Conservation (phyloP, 176 grass and related monocot species). For the Luzula sylvatica region DNA sequence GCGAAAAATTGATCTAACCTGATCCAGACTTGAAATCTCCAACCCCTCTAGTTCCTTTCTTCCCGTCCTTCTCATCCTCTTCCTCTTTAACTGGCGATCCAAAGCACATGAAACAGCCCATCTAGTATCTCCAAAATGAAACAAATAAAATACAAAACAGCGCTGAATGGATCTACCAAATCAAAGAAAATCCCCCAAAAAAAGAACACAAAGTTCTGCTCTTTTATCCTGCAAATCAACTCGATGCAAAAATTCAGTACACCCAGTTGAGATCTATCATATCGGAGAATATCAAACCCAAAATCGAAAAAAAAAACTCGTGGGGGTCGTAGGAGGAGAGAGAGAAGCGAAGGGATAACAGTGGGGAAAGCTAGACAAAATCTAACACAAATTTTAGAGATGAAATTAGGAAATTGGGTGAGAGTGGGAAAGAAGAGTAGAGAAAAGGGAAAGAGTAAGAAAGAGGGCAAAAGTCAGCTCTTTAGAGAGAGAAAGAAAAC, state of each 20-base stretch:
- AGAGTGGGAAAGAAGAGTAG: conserved; percentile 29
- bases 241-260: not conserved
- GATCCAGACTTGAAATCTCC: conserved; percentile 39
- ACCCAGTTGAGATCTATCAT: conserved; percentile 1
- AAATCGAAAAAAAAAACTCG: not conserved
- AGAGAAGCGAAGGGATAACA: conserved; percentile 7
- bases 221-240: conserved; percentile 23
- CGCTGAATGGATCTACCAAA: conserved; percentile 12
- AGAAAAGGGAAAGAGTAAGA: conserved; percentile 13
- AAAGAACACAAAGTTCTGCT: not conserved
- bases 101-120: conserved; percentile 87
- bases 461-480: conserved; percentile 58
- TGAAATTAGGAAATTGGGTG: conserved; percentile 21
- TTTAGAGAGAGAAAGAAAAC: conserved; percentile 5
- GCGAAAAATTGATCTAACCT: conserved; percentile 32
- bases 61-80: conserved; percentile 32
- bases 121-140: conserved; percentile 22
- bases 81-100: conserved; percentile 37
- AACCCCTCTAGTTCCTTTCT: conserved; percentile 26
- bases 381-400: conserved; percentile 25
- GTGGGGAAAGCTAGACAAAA: conserved; percentile 7
- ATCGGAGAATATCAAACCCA: not conserved
- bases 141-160: not conserved
- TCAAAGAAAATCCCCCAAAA: not conserved
- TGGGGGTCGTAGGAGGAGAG: not conserved